phyloP scores from a whole-genome alignment of 441 rosid species.

The Populus hybrid region DNA sequence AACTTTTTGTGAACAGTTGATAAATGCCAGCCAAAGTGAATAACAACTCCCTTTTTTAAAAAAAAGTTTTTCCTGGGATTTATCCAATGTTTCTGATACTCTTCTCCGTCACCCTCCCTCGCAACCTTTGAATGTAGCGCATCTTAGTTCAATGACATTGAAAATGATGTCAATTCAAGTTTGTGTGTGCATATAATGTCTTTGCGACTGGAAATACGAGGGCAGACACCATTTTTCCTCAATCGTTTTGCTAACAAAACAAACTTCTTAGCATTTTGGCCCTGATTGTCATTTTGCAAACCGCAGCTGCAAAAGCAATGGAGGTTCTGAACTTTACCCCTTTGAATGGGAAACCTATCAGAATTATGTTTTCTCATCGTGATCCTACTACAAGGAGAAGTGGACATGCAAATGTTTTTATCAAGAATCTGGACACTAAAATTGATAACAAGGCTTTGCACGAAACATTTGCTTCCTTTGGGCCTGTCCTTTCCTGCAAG shows the following conservation, averaged over 20 bases:
- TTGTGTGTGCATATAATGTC: background rate
- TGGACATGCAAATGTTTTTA: constrained; percentile 68
- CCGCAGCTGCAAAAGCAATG: constrained; percentile 60
- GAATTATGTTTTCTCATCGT: constrained; percentile 76
- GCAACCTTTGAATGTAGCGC: background rate
- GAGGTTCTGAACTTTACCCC: constrained; percentile 58
- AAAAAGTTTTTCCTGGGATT: background rate
- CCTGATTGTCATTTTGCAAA: background rate
- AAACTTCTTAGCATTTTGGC: background rate
- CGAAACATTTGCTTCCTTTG: constrained; percentile 60
- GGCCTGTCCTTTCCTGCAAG: constrained; percentile 69
- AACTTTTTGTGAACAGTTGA: background rate
- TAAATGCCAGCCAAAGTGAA: background rate
- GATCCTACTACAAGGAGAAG: constrained; percentile 68
- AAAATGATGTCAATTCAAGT: background rate
- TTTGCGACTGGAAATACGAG: background rate
- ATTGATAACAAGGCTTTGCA: constrained; percentile 60
- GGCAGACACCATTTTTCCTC: background rate
- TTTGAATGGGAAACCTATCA: constrained; percentile 57
- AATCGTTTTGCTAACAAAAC: background rate
- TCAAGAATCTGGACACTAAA: constrained; percentile 60
- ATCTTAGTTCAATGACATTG: background rate
- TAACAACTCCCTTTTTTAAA: no score
- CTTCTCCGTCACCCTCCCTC: background rate
- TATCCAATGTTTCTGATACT: background rate